These are phyloP conservation scores for Nematodospora anomalae DNA, from an alignment of 1,139 yeast genomes.

Conservation along the genomic window DNA sequence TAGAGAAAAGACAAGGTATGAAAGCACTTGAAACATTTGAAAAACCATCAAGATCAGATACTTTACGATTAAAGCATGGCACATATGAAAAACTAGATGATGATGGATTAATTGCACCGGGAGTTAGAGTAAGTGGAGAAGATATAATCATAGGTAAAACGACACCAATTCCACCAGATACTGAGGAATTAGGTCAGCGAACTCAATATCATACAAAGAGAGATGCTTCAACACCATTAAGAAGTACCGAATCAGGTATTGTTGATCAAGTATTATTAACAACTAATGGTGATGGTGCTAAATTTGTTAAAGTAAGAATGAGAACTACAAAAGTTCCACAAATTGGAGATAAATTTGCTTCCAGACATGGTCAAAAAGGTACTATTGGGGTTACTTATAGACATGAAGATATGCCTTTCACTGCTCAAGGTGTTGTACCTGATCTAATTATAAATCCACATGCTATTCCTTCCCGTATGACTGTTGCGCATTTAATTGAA, in stretches of 20 bases:
- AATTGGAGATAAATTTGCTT: constrained; percentile 98
- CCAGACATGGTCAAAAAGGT: constrained; percentile 99
- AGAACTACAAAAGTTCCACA: constrained; percentile 98
- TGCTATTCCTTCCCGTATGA: constrained; percentile 99
- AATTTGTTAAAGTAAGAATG: constrained; percentile 97
- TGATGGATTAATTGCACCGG: constrained; percentile 97
- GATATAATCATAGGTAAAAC: constrained; percentile 98
- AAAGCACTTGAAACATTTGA: constrained; percentile 94
- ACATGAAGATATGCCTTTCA: constrained; percentile 98
- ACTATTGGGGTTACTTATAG: constrained; percentile 98
- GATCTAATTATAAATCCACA: constrained; percentile 97
- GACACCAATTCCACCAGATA: constrained; percentile 97
- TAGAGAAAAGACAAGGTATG: constrained; percentile 98
- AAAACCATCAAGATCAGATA: constrained; percentile 91
- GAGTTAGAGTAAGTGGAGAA: constrained; percentile 97
- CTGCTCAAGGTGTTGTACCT: constrained; percentile 95
- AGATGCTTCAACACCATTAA: constrained; percentile 95
- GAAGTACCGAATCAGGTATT: constrained; percentile 97
- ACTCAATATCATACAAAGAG: constrained; percentile 97
- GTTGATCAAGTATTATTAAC: constrained; percentile 96
- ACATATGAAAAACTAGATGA: constrained; percentile 97
- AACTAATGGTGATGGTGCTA: constrained; percentile 96
- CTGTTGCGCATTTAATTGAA: constrained; percentile 98
- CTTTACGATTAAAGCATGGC: constrained; percentile 93
- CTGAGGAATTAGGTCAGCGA: constrained; percentile 97